Evolutionary conservation across 2,329 filamentous ascomycete species (phyloP), one percentile per base, ranked within the genome.

Genomic region (Hymenoscyphus fructigenus): DNA sequence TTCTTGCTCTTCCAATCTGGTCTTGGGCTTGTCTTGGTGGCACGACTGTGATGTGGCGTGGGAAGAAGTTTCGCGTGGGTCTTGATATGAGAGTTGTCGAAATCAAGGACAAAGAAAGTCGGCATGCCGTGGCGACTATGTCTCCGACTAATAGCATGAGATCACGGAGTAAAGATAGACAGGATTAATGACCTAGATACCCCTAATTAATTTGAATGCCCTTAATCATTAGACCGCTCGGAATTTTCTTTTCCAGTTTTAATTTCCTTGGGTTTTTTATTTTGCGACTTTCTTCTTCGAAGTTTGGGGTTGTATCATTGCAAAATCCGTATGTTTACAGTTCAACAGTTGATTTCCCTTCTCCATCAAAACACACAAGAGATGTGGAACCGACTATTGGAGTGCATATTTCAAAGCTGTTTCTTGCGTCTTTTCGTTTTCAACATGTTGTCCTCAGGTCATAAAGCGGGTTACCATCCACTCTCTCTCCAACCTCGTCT

Each of bases 1-100:
- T 86, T 0, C 81, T 97, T 9, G 93, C 95, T 0, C 80, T 97
- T 57, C 93, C 93, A 0, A 90, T 99, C 65, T 99, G 95, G 95
- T 80, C 87, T 0, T 93, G 90, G 86, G 95, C 95, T 0, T 91
- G 97, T 23, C 86, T 92, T 71, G 89, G 94, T n/a, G 95, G 95
- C 0, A 87, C 90, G 1, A 94, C 88, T 0, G 92, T 99, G 0
- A 86, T 86, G 61, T 99, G 95, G 96, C 83, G 95, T 63, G 94
- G 93, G 0, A 89, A 88, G 73, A 84, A 81, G 32, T 98, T 98
- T 75, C 86, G 85, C 72, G 93, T 98, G 1, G 87, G 89, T 1
- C 83, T 92, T 70, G 91, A 98, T 75, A 94, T 94, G 83, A 91
- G 88, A 60, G 94, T 96, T 29, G 82, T 86, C 69, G 86, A 88